These are phyloP conservation scores for Harrya chromipes DNA, from an alignment of 768 basidiomycete genomes.

Conservation along the genomic window DNA sequence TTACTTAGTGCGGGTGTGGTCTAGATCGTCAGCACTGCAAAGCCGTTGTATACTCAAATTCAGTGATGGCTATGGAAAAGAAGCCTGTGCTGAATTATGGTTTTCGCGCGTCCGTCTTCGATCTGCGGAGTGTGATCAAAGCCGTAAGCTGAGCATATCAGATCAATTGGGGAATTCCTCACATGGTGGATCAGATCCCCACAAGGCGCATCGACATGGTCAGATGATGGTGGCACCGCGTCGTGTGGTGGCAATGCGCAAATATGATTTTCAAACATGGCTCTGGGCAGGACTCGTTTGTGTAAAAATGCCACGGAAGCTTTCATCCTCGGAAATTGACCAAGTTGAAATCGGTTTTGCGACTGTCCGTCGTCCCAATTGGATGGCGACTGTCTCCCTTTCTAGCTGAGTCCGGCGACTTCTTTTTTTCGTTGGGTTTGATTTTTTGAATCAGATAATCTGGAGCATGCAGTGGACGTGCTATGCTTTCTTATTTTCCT, in stretches of 20 bases:
- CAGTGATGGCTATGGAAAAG: slow-evolving; percentile 27
- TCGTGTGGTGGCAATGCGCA: too few species aligned
- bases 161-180: slow-evolving; percentile 11
- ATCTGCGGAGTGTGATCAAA: slow-evolving; percentile 22
- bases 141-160: too few species aligned
- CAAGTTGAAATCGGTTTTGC: slow-evolving; percentile 10
- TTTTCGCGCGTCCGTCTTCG: slow-evolving; percentile 13
- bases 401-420: background rate
- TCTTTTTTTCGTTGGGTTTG: background rate
- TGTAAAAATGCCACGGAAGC: background rate
- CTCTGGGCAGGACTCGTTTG: too few species aligned
- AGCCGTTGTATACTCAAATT: slow-evolving; percentile 18
- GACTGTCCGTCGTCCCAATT: background rate
- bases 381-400: background rate
- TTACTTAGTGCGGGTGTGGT: background rate
- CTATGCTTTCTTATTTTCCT: background rate
- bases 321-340: slow-evolving; percentile 26
- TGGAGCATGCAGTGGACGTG: background rate
- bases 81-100: background rate
- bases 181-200: background rate
- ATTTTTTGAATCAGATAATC: background rate
- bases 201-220: background rate
- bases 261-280: slow-evolving; percentile 5
- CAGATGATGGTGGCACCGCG: too few species aligned
- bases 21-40: slow-evolving; percentile 1